Percentiles rank a stretch among this genome's conserved stretches.
Evolutionary conservation across 2,329 filamentous ascomycete genomes (phyloP).

Genomic region (Penicillium sp.): DNA sequence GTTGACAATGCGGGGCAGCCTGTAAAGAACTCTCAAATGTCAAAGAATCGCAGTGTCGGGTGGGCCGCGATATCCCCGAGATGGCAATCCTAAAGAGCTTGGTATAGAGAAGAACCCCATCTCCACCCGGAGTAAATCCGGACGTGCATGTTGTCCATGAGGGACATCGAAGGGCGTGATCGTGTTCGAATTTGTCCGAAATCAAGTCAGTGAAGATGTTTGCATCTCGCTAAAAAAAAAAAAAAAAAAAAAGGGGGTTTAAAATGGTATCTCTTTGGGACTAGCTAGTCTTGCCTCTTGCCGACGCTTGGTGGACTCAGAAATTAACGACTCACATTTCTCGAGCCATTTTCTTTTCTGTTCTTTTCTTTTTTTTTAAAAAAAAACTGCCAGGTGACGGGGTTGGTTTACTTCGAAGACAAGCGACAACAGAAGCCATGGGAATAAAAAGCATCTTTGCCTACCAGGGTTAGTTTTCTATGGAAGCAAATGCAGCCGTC

Average conservation of each 20-base stretch:
- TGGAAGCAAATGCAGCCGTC: neutral
- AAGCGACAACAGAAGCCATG: neutral
- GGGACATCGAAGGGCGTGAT: neutral
- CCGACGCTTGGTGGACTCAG: neutral
- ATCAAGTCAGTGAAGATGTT: neutral
- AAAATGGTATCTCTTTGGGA: neutral
- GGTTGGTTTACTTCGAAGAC: neutral
- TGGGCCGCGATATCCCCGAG: too few relatives aligned
- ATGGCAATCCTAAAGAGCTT: too few relatives aligned
- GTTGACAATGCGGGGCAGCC: too few relatives aligned
- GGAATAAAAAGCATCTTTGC: neutral
- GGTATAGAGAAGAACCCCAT: neutral
- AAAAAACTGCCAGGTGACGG: neutral
- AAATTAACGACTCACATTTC: neutral
- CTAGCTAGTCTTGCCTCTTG: neutral
- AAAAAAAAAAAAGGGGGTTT: too few relatives aligned
- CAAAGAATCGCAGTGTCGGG: too few relatives aligned
- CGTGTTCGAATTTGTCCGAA: neutral
- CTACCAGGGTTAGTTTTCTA: neutral
- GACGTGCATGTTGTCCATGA: neutral
- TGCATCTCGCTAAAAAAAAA: neutral
- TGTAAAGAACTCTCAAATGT: too few relatives aligned
- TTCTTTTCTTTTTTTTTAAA: neutral
- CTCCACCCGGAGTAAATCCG: neutral
- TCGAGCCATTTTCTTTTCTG: neutral